Base-by-base conservation (phyloP, 306 rosid genomes). In the Acmispon strigosus region DNA sequence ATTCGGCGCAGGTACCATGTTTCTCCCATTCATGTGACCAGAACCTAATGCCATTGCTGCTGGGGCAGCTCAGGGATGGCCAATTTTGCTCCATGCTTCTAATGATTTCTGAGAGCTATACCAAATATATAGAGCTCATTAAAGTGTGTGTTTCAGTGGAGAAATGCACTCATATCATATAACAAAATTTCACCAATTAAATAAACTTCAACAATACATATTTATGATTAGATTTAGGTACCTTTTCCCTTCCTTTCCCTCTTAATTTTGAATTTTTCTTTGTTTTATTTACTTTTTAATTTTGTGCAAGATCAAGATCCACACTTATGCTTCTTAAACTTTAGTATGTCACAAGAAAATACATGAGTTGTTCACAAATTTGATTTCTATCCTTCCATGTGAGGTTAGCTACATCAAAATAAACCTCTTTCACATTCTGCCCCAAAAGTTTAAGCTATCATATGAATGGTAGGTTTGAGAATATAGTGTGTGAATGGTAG, bases 1-100 rank as follows among this genome's bases (percentile, higher is more conserved):
- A 88, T 65, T 86, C 85, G 2, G 91, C 47, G n/a, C 96, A 93
- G 3, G 98, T 93, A 0, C 96, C 98, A 18, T 90, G 96, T 59
- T 93, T 93, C 41, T 88, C 83, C 98, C 98, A 93, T 69, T 90
- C 96, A 3, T 90, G 96, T n/a, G 96, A 76, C 96, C 96, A 92
- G 48, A 90, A 92, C 69, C 88, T 83, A 13, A 76, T 4, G 2
- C 89, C 92, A 16, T 88, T 85, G 85, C 98, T 86, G 45, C 98
- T 90, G 10, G 96, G 96, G 82, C 98, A 90, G 71, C 92, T 88
- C 13, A 92, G 74, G 0, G 98, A 83, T 42, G 98, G 96, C 98
- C 98, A 92, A 0, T 66, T 14, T 77, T 81, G 76, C 56, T 81
- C 78, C 82, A 90, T 70, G 60, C 39, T 84, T 44, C 66, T 54